Base-by-base conservation (phyloP, 2,329 filamentous ascomycete species). In the Diaporthe velutina region DNA sequence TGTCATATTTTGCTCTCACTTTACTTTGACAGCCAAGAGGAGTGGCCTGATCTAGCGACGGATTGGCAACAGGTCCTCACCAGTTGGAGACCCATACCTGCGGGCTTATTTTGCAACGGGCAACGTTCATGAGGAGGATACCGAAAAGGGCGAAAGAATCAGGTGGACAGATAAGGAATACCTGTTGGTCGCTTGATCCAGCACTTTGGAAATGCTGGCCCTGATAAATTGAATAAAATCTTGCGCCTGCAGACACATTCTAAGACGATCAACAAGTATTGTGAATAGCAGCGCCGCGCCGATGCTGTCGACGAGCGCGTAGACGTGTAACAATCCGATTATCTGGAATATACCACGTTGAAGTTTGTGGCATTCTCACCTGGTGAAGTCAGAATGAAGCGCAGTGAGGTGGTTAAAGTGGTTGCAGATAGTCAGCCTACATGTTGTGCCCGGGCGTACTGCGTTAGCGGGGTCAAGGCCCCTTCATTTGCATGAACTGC, bases 401-500 rank as follows among this genome's bases (percentile, higher is more conserved):
- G 67, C 38, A 35, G 50, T 61, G 13, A 22, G 40, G 13, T 42
- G 22, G 25, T 52, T 48, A 22, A 48, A 50, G 42, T 66, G 61
- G 30, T 25, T 50, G 61, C 28, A 48, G 40, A 22, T 48, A 28
- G 40, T 50, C 7, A 15, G 22, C 8, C 42, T 12, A 38, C 8
- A 50, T 35, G 42, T 9, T 25, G 22, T 25, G 8, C 45, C 15
- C 8, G 7, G 45, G 13, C 8, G 33, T 68, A 30, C 33, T 68
- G 48, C 64, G 40, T 54, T 68, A 68, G 45, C 64, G 64, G 64
- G 64, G 64, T 33, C 30, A 40, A 33, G 64, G 13, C 64, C 64
- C 48, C 64, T 68, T 54, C 48, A 68, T 68, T 19, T 68, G 64
- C 64, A 68, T 68, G 64, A 28, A 40, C 5, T 54, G 45, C 64